Evolutionary conservation across 2,329 filamentous ascomycete species (phyloP), one percentile per base, ranked within the genome.

Genomic region (Fusarium coicis): DNA sequence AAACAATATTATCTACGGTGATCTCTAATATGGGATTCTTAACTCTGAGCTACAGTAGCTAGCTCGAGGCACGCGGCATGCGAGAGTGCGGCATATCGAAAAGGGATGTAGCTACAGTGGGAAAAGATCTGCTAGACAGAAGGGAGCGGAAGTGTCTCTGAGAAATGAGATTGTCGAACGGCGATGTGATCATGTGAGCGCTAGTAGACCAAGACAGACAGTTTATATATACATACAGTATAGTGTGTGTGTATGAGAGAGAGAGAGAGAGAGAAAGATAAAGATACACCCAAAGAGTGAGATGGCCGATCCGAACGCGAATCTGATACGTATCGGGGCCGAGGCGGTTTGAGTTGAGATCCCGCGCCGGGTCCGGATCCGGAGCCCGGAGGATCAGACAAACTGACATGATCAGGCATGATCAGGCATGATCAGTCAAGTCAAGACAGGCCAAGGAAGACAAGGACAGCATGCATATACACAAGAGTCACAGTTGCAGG

Each of bases 151-250:
- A 21, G 40, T 58, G 55, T 58, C 37, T 60, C 34, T 54, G 28
- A 53, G 55, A 63, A 63, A 55, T 66, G 53, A 66, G n/a, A 32
- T 39, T 60, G 42, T 55, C n/a, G 32, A 55, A 62, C 65, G 46
- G 40, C 40, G 63, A 68, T 34, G 7, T 55, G 65, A 54, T 68
- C 63, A 68, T 68, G 54, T 68, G 63, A 68, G 63, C 59, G 44
- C 23, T 52, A 55, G 32, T 52, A 55, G 32, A 43, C 39, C 34
- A 37, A 37, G 39, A 21, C 36, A 50, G 30, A 23, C 47, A 50
- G 21, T 26, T 23, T 23, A 26, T 46, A 46, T 19, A 28, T 26
- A 46, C n/a, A 8, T 43, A 23, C 16, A 18, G 23, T 23, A 44
- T 19, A 26, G n/a, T 44, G n/a, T n/a, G n/a, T n/a, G n/a, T n/a